Conservation (phyloP, 148 eudicot genomes). For the Rhododendron griersonianum region DNA sequence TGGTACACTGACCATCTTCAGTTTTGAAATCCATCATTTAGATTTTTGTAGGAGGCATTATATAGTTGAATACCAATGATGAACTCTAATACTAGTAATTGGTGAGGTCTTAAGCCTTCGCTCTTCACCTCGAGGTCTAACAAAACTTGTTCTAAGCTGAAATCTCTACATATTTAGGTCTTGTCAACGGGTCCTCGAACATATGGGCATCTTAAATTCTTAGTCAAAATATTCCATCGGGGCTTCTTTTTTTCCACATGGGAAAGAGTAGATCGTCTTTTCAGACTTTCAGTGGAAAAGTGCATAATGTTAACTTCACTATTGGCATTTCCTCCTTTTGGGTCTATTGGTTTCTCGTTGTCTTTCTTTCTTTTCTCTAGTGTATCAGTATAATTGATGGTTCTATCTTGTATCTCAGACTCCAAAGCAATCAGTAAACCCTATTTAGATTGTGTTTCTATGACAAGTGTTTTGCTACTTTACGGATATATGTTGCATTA, state of each 20-base stretch:
- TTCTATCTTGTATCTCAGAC: not conserved
- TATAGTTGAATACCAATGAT: not conserved
- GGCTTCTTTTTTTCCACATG: not conserved
- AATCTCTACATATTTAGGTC: not conserved
- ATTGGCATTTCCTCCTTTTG: not conserved
- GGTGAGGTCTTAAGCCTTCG: not conserved
- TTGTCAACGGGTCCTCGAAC: not conserved
- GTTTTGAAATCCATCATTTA: slow-evolving; percentile 4
- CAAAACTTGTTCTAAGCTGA: not conserved
- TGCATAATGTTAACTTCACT: not conserved
- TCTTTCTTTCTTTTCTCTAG: no score
- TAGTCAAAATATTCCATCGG: not conserved
- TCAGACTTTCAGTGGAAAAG: not conserved
- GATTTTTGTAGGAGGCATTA: not conserved
- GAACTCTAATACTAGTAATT: not conserved
- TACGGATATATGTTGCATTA: not conserved
- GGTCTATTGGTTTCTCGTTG: not conserved
- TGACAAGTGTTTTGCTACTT: not conserved
- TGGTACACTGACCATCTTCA: slow-evolving; percentile 9
- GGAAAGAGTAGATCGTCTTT: not conserved
- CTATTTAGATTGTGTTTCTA: not conserved
- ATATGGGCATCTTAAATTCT: not conserved
- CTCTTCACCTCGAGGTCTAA: not conserved
- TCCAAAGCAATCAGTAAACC: not conserved
- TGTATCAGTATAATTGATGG: not conserved